Conservation (phyloP, 441 rosid species). For the Metrosideros polymorpha region DNA sequence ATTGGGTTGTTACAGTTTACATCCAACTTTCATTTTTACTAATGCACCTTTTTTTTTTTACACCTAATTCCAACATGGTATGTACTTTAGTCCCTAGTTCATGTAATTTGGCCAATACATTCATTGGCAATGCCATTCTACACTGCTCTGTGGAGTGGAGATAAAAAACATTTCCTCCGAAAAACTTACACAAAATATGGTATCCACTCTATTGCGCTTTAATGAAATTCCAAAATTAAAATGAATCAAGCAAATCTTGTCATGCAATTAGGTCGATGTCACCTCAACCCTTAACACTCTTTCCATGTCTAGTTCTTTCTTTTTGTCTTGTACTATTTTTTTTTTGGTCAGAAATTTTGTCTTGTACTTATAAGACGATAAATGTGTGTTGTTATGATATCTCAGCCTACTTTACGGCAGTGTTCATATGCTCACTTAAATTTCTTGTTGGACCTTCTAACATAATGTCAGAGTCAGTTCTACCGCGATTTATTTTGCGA, state of each 20-base stretch:
- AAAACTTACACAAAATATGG: neutral
- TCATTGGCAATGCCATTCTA: neutral
- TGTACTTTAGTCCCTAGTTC: neutral
- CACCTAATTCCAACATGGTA: neutral
- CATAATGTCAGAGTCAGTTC: neutral
- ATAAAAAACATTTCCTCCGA: rapidly evolving
- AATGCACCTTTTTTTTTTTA: neutral
- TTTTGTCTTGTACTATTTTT: too few relatives aligned
- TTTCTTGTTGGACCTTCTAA: neutral
- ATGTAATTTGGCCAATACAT: neutral
- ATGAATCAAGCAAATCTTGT: neutral
- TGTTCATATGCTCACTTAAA: neutral
- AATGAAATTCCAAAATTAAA: neutral
- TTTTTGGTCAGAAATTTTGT: too few relatives aligned
- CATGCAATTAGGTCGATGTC: neutral
- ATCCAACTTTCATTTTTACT: neutral
- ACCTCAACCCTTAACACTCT: rapidly evolving
- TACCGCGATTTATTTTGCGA: too few relatives aligned
- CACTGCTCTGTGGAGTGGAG: neutral
- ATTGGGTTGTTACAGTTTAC: neutral
- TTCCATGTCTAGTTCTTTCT: neutral
- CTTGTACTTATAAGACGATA: rapidly evolving
- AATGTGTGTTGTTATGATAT: neutral
- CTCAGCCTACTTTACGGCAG: too few relatives aligned
- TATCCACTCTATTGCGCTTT: neutral